phyloP scores from a whole-genome alignment of 495 filamentous ascomycete genomes.

The Aspergillus biplanus region DNA sequence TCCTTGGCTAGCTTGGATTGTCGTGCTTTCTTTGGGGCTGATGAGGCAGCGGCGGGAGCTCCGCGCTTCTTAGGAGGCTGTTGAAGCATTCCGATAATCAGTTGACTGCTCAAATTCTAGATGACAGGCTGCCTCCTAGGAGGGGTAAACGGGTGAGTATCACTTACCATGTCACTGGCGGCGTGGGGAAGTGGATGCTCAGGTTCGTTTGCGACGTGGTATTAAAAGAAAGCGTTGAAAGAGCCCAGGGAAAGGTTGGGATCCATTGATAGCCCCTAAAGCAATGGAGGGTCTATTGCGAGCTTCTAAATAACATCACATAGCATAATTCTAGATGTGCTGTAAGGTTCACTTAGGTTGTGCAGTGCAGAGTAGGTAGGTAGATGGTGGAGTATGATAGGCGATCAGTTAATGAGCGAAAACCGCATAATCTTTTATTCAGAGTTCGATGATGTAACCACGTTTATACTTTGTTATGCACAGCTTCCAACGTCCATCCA shows the following conservation, averaged over 20 bases:
- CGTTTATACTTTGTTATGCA: slow-evolving; percentile 29
- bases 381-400: too few species aligned
- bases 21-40: slow-evolving; percentile 50
- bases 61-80: slow-evolving; percentile 49
- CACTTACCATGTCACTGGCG: slow-evolving; percentile 10
- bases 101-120: too few species aligned
- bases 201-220: background rate
- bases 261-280: slow-evolving; percentile 7
- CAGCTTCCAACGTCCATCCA: too few species aligned
- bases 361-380: too few species aligned
- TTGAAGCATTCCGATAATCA: background rate
- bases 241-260: background rate
- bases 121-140: background rate
- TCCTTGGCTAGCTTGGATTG: slow-evolving; percentile 88
- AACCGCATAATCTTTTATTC: too few species aligned
- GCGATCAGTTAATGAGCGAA: too few species aligned
- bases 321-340: too few species aligned
- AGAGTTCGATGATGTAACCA: slow-evolving; percentile 45
- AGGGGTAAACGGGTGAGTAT: background rate
- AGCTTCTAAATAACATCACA: too few species aligned
- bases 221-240: slow-evolving; percentile 17
- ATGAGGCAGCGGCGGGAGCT: slow-evolving; percentile 31
- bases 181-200: background rate
- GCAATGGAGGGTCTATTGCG: too few species aligned
- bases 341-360: too few species aligned